Conservation (phyloP, 2,329 filamentous ascomycete species). For the Penicillium crustosum region DNA sequence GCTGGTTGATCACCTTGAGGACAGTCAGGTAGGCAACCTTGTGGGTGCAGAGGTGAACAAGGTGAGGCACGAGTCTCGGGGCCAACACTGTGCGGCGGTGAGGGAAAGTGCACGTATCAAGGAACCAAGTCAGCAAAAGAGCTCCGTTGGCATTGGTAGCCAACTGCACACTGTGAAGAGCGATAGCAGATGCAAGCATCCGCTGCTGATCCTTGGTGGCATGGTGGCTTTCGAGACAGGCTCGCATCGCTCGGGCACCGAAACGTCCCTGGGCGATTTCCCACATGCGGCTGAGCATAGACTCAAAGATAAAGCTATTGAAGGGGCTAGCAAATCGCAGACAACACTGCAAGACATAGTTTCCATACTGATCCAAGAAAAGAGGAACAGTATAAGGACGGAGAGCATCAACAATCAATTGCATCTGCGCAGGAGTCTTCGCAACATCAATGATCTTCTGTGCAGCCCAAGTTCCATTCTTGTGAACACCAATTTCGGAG, state of each 20-base stretch:
- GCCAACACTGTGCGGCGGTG: conserved; percentile 87
- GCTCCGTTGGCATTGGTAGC: conserved; percentile 96
- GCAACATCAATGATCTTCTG: conserved; percentile 99
- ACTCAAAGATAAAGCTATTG: conserved; percentile 97
- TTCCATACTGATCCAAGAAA: conserved; percentile 97
- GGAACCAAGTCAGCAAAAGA: conserved; percentile 91
- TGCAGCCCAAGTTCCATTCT: conserved; percentile 98
- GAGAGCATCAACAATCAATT: conserved; percentile 77
- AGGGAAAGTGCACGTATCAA: conserved; percentile 96
- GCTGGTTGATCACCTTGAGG: conserved; percentile 97
- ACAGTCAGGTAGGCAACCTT: conserved; percentile 98
- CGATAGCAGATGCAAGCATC: conserved; percentile 89
- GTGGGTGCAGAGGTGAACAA: conserved; percentile 95
- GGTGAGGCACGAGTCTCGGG: conserved; percentile 84
- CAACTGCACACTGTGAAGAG: conserved; percentile 93
- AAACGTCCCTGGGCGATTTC: conserved; percentile 90
- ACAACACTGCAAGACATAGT: conserved; percentile 96
- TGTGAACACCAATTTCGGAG: conserved; percentile 95
- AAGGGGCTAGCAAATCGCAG: conserved; percentile 84
- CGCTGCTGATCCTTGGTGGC: conserved; percentile 93
- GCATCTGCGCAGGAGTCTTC: conserved; percentile 79
- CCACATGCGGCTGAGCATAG: conserved; percentile 93
- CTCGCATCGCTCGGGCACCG: conserved; percentile 92
- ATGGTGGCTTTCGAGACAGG: conserved; percentile 94
- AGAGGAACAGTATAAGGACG: conserved; percentile 84